Evolutionary conservation across 495 filamentous ascomycete genomes (phyloP), one percentile per base, ranked within the genome.

Genomic region (Podospora fimiseda): DNA sequence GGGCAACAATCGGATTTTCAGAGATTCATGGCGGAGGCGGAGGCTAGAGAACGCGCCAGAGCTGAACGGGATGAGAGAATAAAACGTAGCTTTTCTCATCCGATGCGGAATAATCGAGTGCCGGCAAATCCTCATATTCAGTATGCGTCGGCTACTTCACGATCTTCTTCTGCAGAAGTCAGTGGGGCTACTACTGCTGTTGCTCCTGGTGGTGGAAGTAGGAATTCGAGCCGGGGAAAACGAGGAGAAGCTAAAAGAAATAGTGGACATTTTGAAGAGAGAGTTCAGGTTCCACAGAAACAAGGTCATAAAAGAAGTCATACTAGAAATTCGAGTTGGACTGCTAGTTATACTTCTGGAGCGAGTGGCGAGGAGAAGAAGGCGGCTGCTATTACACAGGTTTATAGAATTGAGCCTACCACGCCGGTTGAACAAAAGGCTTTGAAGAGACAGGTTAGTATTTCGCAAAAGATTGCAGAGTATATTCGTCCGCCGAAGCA

Each of bases 401-500:
- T n/a, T n/a, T n/a, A n/a, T n/a, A n/a, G n/a, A n/a, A n/a, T n/a
- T n/a, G n/a, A n/a, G n/a, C n/a, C n/a, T n/a, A n/a, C n/a, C n/a
- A n/a, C n/a, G n/a, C n/a, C n/a, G n/a, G n/a, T n/a, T 52, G 45
- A 9, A 21, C 47, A 4, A 38, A 54, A 22, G 27, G 50, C 59
- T 18, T 51, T 68, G 45, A 40, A 59, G 14, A 51, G 53, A 27
- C 58, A 66, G 57, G 33, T 56, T 13, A 66, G 65, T 44, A 48
- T 68, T 11, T 53, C 57, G 4, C 59, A 68, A 52, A 41, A 47
- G 3, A 55, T 68, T 27, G 54, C 54, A 1, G 54, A 66, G 48
- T 68, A 68, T 20, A 63, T 68, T 24, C 54, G 57, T 11, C 65
- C 65, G n/a, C 43, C 58, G 24, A 22, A 46, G n/a, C 22, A 57